phyloP scores from a whole-genome alignment of 1,284 basidiomycete species.

The Leccinum pachyderme region DNA sequence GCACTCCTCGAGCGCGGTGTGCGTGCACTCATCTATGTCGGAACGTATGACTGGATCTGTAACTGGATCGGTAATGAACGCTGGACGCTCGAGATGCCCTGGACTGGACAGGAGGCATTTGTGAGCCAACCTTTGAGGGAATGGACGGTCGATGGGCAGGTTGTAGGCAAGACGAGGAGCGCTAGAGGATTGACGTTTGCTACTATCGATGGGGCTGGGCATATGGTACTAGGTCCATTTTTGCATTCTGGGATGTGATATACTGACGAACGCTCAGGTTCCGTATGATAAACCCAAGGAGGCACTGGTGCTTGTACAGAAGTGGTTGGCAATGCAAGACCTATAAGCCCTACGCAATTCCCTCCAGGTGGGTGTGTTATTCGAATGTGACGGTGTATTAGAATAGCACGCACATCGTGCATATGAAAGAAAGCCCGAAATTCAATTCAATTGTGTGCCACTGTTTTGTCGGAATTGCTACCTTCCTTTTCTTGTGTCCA shows the following conservation, averaged over 20 bases:
- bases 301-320: slow-evolving; percentile 49
- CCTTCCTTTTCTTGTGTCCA: neutral
- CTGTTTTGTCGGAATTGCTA: neutral
- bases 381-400: neutral
- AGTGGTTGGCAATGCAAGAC: slow-evolving; percentile 47
- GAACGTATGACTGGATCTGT: slow-evolving; percentile 72
- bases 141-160: slow-evolving; percentile 52
- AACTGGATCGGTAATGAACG: slow-evolving; percentile 73
- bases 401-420: neutral
- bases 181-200: slow-evolving; percentile 62
- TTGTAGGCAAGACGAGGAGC: slow-evolving; percentile 56
- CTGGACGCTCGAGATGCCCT: slow-evolving; percentile 61
- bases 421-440: neutral
- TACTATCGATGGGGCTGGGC: slow-evolving; percentile 58
- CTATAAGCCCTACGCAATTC: slow-evolving; percentile 20
- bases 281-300: slow-evolving; percentile 60
- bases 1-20: slow-evolving; percentile 75
- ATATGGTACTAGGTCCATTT: slow-evolving; percentile 53
- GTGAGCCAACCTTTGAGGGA: slow-evolving; percentile 44
- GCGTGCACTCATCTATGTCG: slow-evolving; percentile 72
- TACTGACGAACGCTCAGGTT: slow-evolving; percentile 39
- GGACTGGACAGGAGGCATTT: slow-evolving; percentile 59
- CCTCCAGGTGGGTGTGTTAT: no score
- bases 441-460: neutral
- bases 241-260: neutral